These are phyloP conservation scores for Apophysomyces trapeziformis DNA, from an alignment of 371 early-diverging fungal species.

Conservation along the genomic window DNA sequence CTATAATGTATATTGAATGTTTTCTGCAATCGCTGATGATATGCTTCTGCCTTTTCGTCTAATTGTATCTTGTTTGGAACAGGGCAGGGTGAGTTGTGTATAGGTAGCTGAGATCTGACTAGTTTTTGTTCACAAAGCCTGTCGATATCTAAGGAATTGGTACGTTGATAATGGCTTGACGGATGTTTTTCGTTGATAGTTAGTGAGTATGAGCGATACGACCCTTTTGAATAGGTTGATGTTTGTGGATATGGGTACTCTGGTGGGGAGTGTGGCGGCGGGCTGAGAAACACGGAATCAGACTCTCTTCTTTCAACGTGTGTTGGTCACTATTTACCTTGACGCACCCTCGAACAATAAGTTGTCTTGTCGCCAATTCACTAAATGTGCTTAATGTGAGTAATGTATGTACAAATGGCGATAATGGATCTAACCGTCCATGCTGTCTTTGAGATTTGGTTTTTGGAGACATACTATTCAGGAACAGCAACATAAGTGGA, in stretches of 20 bases:
- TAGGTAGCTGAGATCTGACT: neutral
- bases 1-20: neutral
- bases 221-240: neutral
- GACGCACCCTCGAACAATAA: neutral
- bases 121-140: neutral
- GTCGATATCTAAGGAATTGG: neutral
- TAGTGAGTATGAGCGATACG: neutral
- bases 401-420: neutral
- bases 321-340: neutral
- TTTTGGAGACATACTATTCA: neutral
- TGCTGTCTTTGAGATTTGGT: constrained; percentile 6
- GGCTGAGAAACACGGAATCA: too few relatives aligned
- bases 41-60: neutral
- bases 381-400: constrained; percentile 1
- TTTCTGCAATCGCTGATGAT: neutral
- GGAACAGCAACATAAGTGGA: neutral
- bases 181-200: neutral
- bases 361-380: neutral
- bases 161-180: neutral
- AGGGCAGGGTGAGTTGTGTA: neutral
- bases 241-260: neutral
- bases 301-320: too few relatives aligned
- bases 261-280: neutral
- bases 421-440: neutral
- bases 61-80: neutral